Conservation (phyloP, 305 asterid genomes). For the Striga hermonthica region DNA sequence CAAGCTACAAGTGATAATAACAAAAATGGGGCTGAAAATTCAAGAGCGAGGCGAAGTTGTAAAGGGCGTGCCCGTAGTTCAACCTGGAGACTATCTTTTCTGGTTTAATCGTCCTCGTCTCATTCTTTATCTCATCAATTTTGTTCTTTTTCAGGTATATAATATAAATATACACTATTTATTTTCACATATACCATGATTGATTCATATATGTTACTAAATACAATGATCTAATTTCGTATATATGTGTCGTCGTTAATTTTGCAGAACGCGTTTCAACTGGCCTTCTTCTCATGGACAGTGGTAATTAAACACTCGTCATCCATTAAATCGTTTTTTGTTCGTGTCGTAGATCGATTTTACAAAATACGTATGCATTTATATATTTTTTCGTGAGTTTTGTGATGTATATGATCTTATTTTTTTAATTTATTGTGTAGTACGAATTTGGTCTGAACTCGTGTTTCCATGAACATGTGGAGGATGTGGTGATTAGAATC, state of each 20-base stretch:
- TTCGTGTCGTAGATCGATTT: too few relatives aligned
- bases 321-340: background rate
- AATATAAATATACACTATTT: background rate
- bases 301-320: slow-evolving; percentile 41
- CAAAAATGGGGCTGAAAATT: slow-evolving; percentile 79
- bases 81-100: slow-evolving; percentile 70
- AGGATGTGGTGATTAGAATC: slow-evolving; percentile 66
- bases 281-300: slow-evolving; percentile 84
- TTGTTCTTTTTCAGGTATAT: slow-evolving; percentile 83
- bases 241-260: background rate
- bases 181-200: background rate
- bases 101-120: slow-evolving; percentile 84
- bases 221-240: too few relatives aligned
- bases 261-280: slow-evolving; percentile 70
- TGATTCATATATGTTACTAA: too few relatives aligned
- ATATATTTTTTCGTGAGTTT: too few relatives aligned
- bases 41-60: slow-evolving; percentile 74
- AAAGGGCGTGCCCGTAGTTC: slow-evolving; percentile 68
- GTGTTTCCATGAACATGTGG: slow-evolving; percentile 68
- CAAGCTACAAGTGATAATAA: slow-evolving; percentile 80
- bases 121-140: slow-evolving; percentile 70
- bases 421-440: slow-evolving; percentile 37
- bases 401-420: background rate
- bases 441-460: slow-evolving; percentile 63
- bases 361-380: too few relatives aligned